Evolutionary conservation across 768 basidiomycete species (phyloP).

Genomic region (Termitomyces sp.): DNA sequence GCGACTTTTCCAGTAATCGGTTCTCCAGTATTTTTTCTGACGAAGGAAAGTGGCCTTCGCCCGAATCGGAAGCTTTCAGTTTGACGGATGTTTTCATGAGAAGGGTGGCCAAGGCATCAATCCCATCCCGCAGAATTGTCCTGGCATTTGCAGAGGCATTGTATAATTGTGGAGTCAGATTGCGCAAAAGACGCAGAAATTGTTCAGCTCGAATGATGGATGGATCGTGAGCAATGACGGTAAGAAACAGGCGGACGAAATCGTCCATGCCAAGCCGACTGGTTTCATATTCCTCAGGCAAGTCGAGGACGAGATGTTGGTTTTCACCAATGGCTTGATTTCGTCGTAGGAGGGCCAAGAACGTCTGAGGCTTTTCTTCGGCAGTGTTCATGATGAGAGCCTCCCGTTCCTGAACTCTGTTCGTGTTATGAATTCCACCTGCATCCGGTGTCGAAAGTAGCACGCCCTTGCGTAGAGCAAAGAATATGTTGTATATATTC

Average conservation of each 20-base stretch:
- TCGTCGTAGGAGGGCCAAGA: slow-evolving; percentile 49
- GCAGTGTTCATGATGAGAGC: slow-evolving; percentile 63
- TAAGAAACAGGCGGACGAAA: slow-evolving; percentile 66
- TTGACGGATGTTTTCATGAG: slow-evolving; percentile 39
- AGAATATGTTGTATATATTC: slow-evolving; percentile 53
- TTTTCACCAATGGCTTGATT: slow-evolving; percentile 34
- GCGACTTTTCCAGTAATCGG: slow-evolving; percentile 34
- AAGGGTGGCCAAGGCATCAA: slow-evolving; percentile 58
- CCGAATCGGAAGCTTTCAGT: slow-evolving; percentile 35
- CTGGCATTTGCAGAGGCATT: slow-evolving; percentile 47
- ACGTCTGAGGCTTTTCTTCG: slow-evolving; percentile 69
- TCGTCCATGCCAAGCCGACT: slow-evolving; percentile 54
- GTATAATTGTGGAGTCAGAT: slow-evolving; percentile 52
- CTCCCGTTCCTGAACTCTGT: slow-evolving; percentile 62
- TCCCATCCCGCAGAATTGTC: slow-evolving; percentile 57
- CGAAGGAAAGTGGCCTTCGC: slow-evolving; percentile 20
- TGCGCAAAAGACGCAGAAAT: slow-evolving; percentile 58
- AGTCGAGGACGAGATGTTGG: slow-evolving; percentile 32
- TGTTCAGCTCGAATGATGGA: slow-evolving; percentile 61
- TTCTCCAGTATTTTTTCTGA: slow-evolving; percentile 25
- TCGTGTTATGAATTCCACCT: slow-evolving; percentile 62
- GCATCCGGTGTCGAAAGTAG: slow-evolving; percentile 42
- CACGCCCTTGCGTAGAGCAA: slow-evolving; percentile 43
- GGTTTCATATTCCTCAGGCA: slow-evolving; percentile 58
- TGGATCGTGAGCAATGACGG: slow-evolving; percentile 74